Evolutionary conservation across 2,329 filamentous ascomycete genomes (phyloP).

Genomic region (Aspergillus clavatus): DNA sequence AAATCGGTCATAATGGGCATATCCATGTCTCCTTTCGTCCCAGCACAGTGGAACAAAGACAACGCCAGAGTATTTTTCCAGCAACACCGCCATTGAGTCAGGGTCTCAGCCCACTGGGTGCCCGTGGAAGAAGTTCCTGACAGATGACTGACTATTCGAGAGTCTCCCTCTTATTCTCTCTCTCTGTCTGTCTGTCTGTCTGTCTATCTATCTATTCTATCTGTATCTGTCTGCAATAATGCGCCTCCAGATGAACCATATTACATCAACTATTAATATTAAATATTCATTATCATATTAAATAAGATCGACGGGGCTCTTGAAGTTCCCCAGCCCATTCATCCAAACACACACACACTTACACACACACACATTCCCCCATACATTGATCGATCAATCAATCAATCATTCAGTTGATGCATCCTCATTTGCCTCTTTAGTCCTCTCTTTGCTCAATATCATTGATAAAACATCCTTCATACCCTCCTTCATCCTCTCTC

Average conservation of each 20-base stretch:
- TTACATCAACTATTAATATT: conserved; percentile 4
- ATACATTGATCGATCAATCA: not conserved
- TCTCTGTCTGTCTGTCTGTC: conserved; percentile 6
- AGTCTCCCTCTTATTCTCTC: conserved; percentile 4
- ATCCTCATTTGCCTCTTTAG: conserved; percentile 4
- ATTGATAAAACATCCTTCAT: conserved; percentile 11
- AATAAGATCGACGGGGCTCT: not conserved
- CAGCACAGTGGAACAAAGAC: conserved; percentile 19
- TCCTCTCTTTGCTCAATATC: conserved; percentile 12
- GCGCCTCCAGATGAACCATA: not conserved
- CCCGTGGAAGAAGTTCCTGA: conserved; percentile 5
- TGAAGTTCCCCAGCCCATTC: not conserved
- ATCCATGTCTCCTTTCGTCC: conserved; percentile 15
- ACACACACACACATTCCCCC: too few relatives aligned
- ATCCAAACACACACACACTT: conserved; percentile 8
- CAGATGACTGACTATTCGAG: conserved; percentile 1
- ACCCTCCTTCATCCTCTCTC: conserved; percentile 15
- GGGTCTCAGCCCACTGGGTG: conserved; percentile 21
- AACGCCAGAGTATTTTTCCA: conserved; percentile 4
- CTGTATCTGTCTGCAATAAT: not conserved
- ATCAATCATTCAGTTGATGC: conserved; percentile 1
- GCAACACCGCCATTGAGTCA: conserved; percentile 8
- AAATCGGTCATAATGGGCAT: conserved; percentile 12
- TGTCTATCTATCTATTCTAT: conserved; percentile 7
- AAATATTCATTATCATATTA: not conserved